Percentiles rank a stretch among this genome's conserved stretches.
These are phyloP conservation scores for Musa balbisiana DNA, from an alignment of 202 grass and related monocot genomes.

Conservation along the genomic window DNA sequence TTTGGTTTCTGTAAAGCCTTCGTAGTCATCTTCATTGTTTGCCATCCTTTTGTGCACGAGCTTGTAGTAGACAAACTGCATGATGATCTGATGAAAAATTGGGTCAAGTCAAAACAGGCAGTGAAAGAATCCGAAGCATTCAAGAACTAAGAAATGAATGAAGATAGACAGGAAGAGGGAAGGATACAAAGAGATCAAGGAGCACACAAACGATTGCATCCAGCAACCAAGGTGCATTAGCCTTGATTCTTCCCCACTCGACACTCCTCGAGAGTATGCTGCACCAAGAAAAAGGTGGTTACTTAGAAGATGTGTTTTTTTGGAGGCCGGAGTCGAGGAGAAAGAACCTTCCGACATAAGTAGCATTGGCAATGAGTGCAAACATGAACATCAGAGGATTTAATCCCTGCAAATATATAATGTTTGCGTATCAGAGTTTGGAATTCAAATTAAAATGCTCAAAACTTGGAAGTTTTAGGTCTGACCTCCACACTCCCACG, in stretches of 20 bases:
- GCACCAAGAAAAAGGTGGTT: not conserved
- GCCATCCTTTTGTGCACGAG: not conserved
- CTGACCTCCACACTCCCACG: slow-evolving; percentile 21
- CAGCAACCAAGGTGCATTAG: no score
- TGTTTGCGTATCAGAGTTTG: no score
- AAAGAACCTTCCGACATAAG: slow-evolving; percentile 19
- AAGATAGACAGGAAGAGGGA: not conserved
- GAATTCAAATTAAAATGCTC: not conserved
- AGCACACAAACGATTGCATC: no score
- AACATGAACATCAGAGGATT: slow-evolving; percentile 25
- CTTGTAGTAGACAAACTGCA: slow-evolving; percentile 9
- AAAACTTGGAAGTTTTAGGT: not conserved
- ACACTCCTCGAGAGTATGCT: slow-evolving; percentile 18
- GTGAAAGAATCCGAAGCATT: no score
- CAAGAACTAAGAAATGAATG: no score
- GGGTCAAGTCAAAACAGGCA: not conserved
- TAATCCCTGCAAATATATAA: slow-evolving; percentile 4
- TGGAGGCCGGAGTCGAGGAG: not conserved
- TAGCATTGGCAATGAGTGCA: slow-evolving; percentile 20
- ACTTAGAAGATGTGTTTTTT: no score
- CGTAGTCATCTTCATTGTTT: no score
- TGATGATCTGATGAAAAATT: slow-evolving; percentile 1
- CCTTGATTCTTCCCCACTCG: slow-evolving; percentile 19
- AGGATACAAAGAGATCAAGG: no score
- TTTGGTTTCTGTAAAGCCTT: no score